Evolutionary conservation across 2,329 filamentous ascomycete genomes (phyloP), one percentile per base, ranked within the genome.

Genomic region (Lachnellula hyalina): DNA sequence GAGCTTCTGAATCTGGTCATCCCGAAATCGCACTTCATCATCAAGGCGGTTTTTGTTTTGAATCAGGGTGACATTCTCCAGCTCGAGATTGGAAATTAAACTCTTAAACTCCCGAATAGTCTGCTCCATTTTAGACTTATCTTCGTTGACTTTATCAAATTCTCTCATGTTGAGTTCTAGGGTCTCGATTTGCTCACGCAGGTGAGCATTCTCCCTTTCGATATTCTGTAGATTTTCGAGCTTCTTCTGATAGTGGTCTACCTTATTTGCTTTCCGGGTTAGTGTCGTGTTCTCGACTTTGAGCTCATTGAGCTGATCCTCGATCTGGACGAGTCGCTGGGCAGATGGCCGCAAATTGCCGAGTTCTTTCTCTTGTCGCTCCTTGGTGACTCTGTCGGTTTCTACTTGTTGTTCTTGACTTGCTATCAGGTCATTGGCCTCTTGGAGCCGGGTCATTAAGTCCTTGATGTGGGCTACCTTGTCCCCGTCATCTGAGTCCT

Each of bases 361-460:
- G 36, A 82, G 75, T 59, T 84, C 80, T 56, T 73, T 74, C 51
- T 73, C 69, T 34, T 81, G 67, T 28, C 70, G 73, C 44, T 74
- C 73, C 61, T 73, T 67, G 2, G 72, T 68, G 15, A 73, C 67
- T 17, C 73, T 72, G 57, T 78, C 70, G 34, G 78, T 75, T 54
- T 87, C 81, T 11, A 86, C 72, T 62, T 88, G 81, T 19, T 79
- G 78, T 68, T 92, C 88, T 62, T 90, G 81, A 23, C 77, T 80
- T 40, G 84, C 83, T 65, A 92, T 91, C 49, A 90, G 75, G 55
- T 86, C 79, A 68, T 89, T 85, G 64, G 87, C 84, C 63, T 90
- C 83, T 41, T 80, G 79, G 23, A 86, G 73, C 61, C 80, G 79
- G 44, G 74, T 72, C 61, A 85, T 75, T 62, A 87, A 72, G 56